Evolutionary conservation across 1,284 basidiomycete genomes (phyloP).

Genomic region (Cutaneotrichosporon spelunceum): DNA sequence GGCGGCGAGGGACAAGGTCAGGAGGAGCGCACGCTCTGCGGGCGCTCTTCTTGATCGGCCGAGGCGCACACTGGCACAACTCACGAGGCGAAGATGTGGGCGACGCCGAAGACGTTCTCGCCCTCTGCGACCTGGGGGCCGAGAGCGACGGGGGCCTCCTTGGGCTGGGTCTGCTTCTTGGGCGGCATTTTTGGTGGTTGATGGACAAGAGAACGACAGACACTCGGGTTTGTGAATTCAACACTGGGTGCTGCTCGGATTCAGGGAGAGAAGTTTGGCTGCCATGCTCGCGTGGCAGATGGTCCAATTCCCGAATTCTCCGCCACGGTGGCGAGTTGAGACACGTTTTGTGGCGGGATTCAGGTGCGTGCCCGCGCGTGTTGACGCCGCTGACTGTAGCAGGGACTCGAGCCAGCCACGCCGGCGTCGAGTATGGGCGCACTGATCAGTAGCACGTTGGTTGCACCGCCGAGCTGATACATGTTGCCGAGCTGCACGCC

Average conservation of each 20-base stretch:
- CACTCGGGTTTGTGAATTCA: background rate
- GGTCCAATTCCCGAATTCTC: background rate
- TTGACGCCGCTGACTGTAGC: background rate
- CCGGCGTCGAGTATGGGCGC: too few relatives aligned
- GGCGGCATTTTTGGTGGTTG: slow-evolving; percentile 35
- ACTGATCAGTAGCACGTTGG: too few relatives aligned
- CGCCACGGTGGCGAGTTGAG: background rate
- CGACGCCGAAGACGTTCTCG: slow-evolving; percentile 92
- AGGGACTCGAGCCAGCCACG: too few relatives aligned
- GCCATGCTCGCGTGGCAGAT: background rate
- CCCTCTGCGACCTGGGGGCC: slow-evolving; percentile 93
- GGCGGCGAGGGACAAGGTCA: too few relatives aligned
- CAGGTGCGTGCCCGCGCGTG: background rate
- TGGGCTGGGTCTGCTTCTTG: slow-evolving; percentile 57
- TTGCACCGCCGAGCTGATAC: too few relatives aligned
- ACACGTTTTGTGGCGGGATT: background rate
- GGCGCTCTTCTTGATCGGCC: too few relatives aligned
- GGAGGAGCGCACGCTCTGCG: too few relatives aligned
- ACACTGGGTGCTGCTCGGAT: background rate
- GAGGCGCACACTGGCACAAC: too few relatives aligned
- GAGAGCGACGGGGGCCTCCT: slow-evolving; percentile 77
- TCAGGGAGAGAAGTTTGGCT: background rate
- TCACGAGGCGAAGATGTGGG: slow-evolving; percentile 87
- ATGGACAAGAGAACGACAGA: background rate
- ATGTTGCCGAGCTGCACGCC: too few relatives aligned